These are phyloP conservation scores for Chrysopogon serrulatus DNA, from an alignment of 176 grass and related monocot species.

Conservation along the genomic window DNA sequence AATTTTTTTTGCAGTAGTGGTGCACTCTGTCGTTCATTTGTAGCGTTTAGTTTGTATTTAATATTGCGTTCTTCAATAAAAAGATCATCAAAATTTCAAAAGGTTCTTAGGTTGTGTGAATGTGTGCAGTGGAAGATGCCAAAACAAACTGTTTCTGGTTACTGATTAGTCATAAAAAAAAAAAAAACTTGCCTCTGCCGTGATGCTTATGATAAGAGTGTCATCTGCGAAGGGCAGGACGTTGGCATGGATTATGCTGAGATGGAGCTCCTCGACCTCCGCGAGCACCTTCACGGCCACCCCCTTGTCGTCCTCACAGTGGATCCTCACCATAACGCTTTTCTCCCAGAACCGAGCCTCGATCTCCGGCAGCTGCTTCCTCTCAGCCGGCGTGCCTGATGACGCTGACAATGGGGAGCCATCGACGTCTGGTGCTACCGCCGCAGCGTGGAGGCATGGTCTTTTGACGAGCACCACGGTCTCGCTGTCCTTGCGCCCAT, in stretches of 20 bases:
- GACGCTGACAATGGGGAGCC: neutral
- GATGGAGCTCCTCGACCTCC: slow-evolving; percentile 51
- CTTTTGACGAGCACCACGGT: slow-evolving; percentile 42
- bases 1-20: no score
- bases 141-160: neutral
- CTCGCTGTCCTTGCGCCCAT: slow-evolving; percentile 9
- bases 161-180: no score
- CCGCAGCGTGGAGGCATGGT: slow-evolving; percentile 5
- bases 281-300: slow-evolving; percentile 49
- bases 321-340: slow-evolving; percentile 56
- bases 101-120: neutral
- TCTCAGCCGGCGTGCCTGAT: neutral
- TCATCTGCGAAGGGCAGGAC: slow-evolving; percentile 42
- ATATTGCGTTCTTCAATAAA: neutral
- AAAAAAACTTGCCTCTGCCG: slow-evolving; percentile 47
- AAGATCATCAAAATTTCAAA: neutral
- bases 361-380: slow-evolving; percentile 37
- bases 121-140: neutral
- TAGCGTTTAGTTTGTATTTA: neutral
- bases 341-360: slow-evolving; percentile 41
- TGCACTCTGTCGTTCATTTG: neutral
- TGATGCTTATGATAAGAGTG: slow-evolving; percentile 53
- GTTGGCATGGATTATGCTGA: slow-evolving; percentile 48
- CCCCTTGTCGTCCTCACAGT: slow-evolving; percentile 38
- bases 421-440: neutral